Conservation (phyloP, 2,329 filamentous ascomycete species). For the Fusarium cicatricum region DNA sequence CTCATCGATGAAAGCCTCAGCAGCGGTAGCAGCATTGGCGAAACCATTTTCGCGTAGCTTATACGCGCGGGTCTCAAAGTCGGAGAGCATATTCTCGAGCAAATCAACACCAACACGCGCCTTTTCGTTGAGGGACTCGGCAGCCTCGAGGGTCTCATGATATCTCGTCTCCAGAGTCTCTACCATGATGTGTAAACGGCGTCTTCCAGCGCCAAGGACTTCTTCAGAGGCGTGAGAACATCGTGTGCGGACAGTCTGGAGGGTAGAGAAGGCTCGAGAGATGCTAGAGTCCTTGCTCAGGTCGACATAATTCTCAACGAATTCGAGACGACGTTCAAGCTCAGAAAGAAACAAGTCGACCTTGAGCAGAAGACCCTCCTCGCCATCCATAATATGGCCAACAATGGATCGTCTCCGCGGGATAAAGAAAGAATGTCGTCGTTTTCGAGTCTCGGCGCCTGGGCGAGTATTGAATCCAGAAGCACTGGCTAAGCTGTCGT, state of each 20-base stretch:
- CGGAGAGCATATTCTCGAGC: conserved; percentile 83
- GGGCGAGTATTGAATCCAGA: conserved; percentile 53
- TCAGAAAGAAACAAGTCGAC: conserved; percentile 86
- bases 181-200: conserved; percentile 86
- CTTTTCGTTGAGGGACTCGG: conserved; percentile 91
- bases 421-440: conserved; percentile 65
- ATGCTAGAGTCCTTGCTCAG: conserved; percentile 84
- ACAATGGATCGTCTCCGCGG: conserved; percentile 67
- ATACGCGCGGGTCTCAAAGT: conserved; percentile 84
- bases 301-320: conserved; percentile 88
- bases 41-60: conserved; percentile 82
- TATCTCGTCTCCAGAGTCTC: conserved; percentile 91
- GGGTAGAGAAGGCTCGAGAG: conserved; percentile 82
- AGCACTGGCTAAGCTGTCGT: conserved; percentile 49
- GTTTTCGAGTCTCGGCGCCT: conserved; percentile 45
- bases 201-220: conserved; percentile 84
- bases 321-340: conserved; percentile 84
- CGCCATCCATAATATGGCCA: conserved; percentile 67
- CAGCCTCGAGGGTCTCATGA: conserved; percentile 82
- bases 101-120: conserved; percentile 86
- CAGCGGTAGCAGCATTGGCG: conserved; percentile 70
- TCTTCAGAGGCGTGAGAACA: conserved; percentile 92
- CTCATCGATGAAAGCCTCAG: conserved; percentile 77
- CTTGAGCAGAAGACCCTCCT: conserved; percentile 68
- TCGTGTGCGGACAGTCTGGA: conserved; percentile 85